Conservation (phyloP, 2,329 filamentous ascomycete species). For the Phialophora tarda region DNA sequence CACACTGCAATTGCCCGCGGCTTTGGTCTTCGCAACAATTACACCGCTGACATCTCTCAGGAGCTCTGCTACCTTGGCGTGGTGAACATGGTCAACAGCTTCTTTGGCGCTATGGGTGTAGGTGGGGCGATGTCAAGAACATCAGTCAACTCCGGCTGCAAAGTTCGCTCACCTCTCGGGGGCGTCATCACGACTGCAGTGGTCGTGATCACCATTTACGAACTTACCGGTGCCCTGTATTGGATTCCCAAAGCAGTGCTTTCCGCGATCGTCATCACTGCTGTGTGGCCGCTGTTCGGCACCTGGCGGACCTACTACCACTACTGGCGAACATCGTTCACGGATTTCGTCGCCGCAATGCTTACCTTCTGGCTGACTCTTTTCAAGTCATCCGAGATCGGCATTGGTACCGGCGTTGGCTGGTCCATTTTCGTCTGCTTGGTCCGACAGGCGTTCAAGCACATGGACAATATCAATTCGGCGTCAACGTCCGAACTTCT, state of each 20-base stretch:
- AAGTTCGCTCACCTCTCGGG: slow-evolving; percentile 66
- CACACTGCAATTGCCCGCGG: slow-evolving; percentile 69
- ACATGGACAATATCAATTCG: slow-evolving; percentile 44
- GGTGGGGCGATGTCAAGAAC: slow-evolving; percentile 71
- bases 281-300: slow-evolving; percentile 66
- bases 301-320: slow-evolving; percentile 64
- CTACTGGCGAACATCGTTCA: slow-evolving; percentile 68
- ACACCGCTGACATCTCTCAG: slow-evolving; percentile 67
- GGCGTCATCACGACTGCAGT: slow-evolving; percentile 66
- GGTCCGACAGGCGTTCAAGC: slow-evolving; percentile 62
- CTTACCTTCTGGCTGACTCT: slow-evolving; percentile 69
- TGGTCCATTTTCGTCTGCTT: slow-evolving; percentile 69
- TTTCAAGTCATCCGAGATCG: slow-evolving; percentile 65
- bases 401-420: slow-evolving; percentile 63
- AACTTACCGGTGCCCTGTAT: slow-evolving; percentile 65
- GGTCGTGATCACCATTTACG: slow-evolving; percentile 66
- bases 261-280: slow-evolving; percentile 69
- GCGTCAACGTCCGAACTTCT: slow-evolving; percentile 42
- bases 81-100: slow-evolving; percentile 67
- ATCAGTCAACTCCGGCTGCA: slow-evolving; percentile 69
- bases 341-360: slow-evolving; percentile 68
- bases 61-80: slow-evolving; percentile 69
- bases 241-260: slow-evolving; percentile 71
- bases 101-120: slow-evolving; percentile 68
- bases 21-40: slow-evolving; percentile 66